Evolutionary conservation across 805 yeast genomes (phyloP).

Genomic region (Saturnispora diversa): DNA sequence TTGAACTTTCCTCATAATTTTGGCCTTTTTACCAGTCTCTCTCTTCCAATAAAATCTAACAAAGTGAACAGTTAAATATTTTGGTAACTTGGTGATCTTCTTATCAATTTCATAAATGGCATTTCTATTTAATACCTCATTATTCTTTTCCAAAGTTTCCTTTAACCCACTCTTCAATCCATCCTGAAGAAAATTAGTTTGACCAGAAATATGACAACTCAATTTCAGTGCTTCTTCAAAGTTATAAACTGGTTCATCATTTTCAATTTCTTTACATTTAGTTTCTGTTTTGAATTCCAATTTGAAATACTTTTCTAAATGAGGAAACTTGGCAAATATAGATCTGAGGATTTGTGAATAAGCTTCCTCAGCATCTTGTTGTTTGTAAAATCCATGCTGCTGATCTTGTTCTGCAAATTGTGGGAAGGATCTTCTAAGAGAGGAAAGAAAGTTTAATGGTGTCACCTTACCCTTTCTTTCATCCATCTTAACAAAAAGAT

Average conservation of each 20-base stretch:
- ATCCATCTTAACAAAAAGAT: slow-evolving; percentile 38
- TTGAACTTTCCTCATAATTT: slow-evolving; percentile 86
- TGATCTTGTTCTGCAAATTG: slow-evolving; percentile 77
- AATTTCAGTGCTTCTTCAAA: slow-evolving; percentile 61
- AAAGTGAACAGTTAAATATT: slow-evolving; percentile 81
- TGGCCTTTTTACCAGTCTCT: slow-evolving; percentile 83
- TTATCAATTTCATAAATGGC: slow-evolving; percentile 58
- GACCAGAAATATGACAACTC: slow-evolving; percentile 79
- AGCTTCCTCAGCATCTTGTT: slow-evolving; percentile 98
- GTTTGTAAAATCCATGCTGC: slow-evolving; percentile 65
- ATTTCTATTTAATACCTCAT: slow-evolving; percentile 58
- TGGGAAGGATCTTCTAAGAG: slow-evolving; percentile 64
- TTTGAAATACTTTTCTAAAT: slow-evolving; percentile 51
- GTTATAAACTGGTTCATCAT: slow-evolving; percentile 37
- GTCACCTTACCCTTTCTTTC: slow-evolving; percentile 38
- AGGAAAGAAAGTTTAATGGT: slow-evolving; percentile 60
- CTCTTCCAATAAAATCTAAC: slow-evolving; percentile 95
- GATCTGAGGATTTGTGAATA: slow-evolving; percentile 69
- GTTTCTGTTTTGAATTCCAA: slow-evolving; percentile 56
- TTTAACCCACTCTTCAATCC: slow-evolving; percentile 69
- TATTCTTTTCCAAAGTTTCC: slow-evolving; percentile 73
- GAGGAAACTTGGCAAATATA: slow-evolving; percentile 41
- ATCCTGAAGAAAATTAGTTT: slow-evolving; percentile 81
- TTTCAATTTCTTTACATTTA: slow-evolving; percentile 49
- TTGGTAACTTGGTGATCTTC: slow-evolving; percentile 72